Percentiles rank a stretch among this genome's conserved stretches.
These are phyloP conservation scores for Phalaenopsis hybrid DNA, from an alignment of 116 monocot species.

Conservation along the genomic window DNA sequence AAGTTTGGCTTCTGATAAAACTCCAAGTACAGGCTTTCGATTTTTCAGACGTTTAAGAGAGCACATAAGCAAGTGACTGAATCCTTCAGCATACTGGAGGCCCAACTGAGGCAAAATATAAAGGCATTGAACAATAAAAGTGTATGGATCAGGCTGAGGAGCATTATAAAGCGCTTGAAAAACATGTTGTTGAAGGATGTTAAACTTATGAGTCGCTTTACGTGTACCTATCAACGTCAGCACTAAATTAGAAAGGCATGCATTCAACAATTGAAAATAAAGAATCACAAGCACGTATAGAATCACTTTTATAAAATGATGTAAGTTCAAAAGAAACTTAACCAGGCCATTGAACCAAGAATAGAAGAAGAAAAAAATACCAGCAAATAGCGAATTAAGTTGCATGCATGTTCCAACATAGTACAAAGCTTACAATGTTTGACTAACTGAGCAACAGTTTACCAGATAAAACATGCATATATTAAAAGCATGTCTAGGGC, in stretches of 20 bases:
- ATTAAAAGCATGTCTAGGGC: background rate
- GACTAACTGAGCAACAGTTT: background rate
- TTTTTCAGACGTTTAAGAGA: slow-evolving; percentile 53
- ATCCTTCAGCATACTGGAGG: slow-evolving; percentile 68
- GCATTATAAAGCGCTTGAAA: slow-evolving; percentile 43
- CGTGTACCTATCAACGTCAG: slow-evolving; percentile 44
- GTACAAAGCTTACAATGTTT: background rate
- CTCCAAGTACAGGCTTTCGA: slow-evolving; percentile 15
- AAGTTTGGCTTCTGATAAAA: slow-evolving; percentile 52
- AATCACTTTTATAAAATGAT: background rate
- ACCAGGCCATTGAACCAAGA: background rate
- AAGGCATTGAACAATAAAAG: slow-evolving; percentile 68
- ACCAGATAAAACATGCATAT: background rate
- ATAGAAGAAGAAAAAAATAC: background rate
- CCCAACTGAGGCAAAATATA: slow-evolving; percentile 76
- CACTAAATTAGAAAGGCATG: background rate
- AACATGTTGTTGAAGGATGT: slow-evolving; percentile 67
- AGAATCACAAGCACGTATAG: background rate
- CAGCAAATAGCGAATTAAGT: background rate
- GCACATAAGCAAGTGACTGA: slow-evolving; percentile 80
- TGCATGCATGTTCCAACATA: background rate
- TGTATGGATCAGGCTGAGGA: slow-evolving; percentile 62
- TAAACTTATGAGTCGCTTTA: slow-evolving; percentile 81
- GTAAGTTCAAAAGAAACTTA: background rate
- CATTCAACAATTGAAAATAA: background rate